Conservation (phyloP, 306 rosid genomes). For the Cucumis cinereus region DNA sequence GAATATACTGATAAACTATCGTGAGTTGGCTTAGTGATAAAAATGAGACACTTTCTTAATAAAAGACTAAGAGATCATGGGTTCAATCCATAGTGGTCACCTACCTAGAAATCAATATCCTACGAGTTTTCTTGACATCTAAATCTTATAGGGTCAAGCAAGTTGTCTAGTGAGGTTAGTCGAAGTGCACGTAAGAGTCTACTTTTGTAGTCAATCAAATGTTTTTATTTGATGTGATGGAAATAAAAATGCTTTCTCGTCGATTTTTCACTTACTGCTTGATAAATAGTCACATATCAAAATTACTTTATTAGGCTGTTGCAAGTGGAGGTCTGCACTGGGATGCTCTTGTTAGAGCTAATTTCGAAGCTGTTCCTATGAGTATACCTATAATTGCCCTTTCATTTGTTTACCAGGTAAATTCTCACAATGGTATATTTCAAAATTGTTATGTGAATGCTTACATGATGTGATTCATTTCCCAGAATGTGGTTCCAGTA, state of each 20-base stretch:
- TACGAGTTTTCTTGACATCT: no score
- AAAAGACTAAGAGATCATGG: no score
- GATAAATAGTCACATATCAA: not conserved
- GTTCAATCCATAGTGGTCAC: no score
- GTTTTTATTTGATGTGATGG: not conserved
- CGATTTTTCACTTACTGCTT: not conserved
- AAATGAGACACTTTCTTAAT: no score
- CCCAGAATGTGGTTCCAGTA: slow-evolving; percentile 81
- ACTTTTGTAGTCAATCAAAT: not conserved
- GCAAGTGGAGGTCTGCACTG: slow-evolving; percentile 65
- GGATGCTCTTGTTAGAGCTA: slow-evolving; percentile 63
- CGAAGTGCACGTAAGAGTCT: not conserved
- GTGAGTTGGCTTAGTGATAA: no score
- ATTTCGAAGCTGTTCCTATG: slow-evolving; percentile 74
- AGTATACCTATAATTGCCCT: slow-evolving; percentile 75
- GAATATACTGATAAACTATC: no score
- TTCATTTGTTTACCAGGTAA: slow-evolving; percentile 86
- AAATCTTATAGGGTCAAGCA: no score
- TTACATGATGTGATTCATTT: slow-evolving; percentile 16
- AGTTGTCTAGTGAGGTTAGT: no score
- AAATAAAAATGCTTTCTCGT: not conserved
- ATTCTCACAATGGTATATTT: slow-evolving; percentile 3
- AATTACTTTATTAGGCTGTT: slow-evolving; percentile 37
- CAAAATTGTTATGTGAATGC: slow-evolving; percentile 12
- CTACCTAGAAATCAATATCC: no score